Percentiles rank a stretch among this genome's conserved stretches.
These are phyloP conservation scores for Mycena metata DNA, from an alignment of 768 basidiomycete genomes.

Conservation along the genomic window DNA sequence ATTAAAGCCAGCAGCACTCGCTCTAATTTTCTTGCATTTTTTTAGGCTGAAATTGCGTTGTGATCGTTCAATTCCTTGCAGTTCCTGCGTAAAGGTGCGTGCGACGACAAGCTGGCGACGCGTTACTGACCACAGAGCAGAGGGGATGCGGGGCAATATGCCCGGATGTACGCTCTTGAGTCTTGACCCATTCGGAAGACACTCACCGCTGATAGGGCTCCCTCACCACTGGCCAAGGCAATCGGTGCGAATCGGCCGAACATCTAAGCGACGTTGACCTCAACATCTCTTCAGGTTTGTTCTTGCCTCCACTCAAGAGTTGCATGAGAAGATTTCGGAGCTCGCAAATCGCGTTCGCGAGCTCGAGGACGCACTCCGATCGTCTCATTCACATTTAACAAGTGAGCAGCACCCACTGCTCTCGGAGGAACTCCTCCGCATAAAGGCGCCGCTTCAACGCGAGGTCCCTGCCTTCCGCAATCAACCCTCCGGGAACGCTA, in stretches of 20 bases:
- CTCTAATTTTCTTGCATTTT: conserved; percentile 6
- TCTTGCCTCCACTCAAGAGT: conserved; percentile 82
- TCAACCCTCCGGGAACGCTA: conserved; percentile 43
- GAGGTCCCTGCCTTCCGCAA: conserved; percentile 65
- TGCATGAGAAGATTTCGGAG: conserved; percentile 86
- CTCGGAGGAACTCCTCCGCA: conserved; percentile 76
- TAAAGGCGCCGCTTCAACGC: conserved; percentile 83
- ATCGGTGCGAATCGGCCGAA: conserved; percentile 62
- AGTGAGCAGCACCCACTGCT: conserved; percentile 76
- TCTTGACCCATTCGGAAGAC: conserved; percentile 30
- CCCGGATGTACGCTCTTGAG: conserved; percentile 72
- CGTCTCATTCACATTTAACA: conserved; percentile 70
- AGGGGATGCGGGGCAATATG: conserved; percentile 86
- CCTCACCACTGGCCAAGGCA: conserved; percentile 85
- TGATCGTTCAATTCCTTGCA: conserved; percentile 82
- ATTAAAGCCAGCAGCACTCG: conserved; percentile 29
- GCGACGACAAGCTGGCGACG: conserved; percentile 67
- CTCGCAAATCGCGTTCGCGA: conserved; percentile 81
- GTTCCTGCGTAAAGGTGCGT: conserved; percentile 81
- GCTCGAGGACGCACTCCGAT: conserved; percentile 78
- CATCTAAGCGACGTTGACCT: neutral
- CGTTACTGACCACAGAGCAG: conserved; percentile 50
- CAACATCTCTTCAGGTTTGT: conserved; percentile 67
- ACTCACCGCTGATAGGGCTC: conserved; percentile 64
- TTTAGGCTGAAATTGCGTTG: conserved; percentile 77